Conservation (phyloP, 2,329 filamentous ascomycete genomes). For the Colletotrichum simmondsii region DNA sequence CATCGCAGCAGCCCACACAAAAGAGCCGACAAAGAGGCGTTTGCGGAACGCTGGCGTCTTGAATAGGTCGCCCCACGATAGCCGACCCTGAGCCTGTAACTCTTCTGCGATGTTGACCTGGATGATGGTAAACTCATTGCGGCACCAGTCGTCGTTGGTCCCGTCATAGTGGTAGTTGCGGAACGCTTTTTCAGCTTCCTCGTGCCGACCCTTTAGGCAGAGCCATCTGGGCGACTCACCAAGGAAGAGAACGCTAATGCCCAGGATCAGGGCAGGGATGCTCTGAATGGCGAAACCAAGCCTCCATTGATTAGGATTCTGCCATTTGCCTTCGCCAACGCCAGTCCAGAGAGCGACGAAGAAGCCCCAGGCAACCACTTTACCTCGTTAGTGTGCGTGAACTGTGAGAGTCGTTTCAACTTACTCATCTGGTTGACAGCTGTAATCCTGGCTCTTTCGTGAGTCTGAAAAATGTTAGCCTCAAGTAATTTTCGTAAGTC, state of each 20-base stretch:
- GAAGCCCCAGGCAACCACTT: constrained; percentile 55
- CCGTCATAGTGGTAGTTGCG: constrained; percentile 47
- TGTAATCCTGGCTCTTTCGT: constrained; percentile 51
- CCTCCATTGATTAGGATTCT: constrained; percentile 50
- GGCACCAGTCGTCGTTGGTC: constrained; percentile 49
- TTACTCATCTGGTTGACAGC: constrained; percentile 54
- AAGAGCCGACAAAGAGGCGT: constrained; percentile 50
- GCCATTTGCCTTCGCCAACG: constrained; percentile 50
- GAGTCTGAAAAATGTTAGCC: constrained; percentile 37
- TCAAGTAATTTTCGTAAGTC: not conserved
- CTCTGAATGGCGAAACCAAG: constrained; percentile 50
- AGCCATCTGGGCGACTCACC: constrained; percentile 50
- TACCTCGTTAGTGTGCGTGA: too few relatives aligned
- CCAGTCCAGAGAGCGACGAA: constrained; percentile 53
- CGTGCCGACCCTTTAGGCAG: constrained; percentile 47
- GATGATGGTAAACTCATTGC: constrained; percentile 46
- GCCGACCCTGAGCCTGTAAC: constrained; percentile 38
- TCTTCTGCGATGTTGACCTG: constrained; percentile 50
- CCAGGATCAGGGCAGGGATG: constrained; percentile 47
- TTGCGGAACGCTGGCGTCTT: constrained; percentile 47
- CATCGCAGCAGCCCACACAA: constrained; percentile 55
- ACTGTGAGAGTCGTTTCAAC: constrained; percentile 6
- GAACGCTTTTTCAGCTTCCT: constrained; percentile 48
- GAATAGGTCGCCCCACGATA: constrained; percentile 47
- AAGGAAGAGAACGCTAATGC: constrained; percentile 47